Conservation (phyloP, 2,329 filamentous ascomycete genomes). For the Knoxdaviesia proteae region DNA sequence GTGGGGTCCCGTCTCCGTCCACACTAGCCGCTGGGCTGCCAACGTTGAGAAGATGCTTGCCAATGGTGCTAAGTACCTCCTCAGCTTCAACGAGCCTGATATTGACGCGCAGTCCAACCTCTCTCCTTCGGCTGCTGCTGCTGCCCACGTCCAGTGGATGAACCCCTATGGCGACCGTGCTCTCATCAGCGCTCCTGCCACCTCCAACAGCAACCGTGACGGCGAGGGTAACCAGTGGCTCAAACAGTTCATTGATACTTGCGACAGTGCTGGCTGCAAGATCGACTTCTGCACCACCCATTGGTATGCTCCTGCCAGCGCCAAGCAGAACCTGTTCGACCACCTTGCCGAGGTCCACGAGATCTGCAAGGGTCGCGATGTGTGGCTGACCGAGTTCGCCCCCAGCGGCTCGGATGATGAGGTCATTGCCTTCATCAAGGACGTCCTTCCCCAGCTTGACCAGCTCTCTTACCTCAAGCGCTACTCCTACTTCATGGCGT, state of each 20-base stretch:
- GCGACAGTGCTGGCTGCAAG: slow-evolving; percentile 24
- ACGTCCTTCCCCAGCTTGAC: slow-evolving; percentile 27
- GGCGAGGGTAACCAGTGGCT: slow-evolving; percentile 37
- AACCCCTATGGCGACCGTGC: slow-evolving; percentile 31
- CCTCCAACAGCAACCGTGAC: slow-evolving; percentile 33
- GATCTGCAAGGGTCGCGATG: slow-evolving; percentile 22
- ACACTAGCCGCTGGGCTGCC: slow-evolving; percentile 26
- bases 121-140: slow-evolving; percentile 27
- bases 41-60: slow-evolving; percentile 30
- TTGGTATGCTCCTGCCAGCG: slow-evolving; percentile 36
- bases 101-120: slow-evolving; percentile 37
- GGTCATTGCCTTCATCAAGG: slow-evolving; percentile 25
- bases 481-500: slow-evolving; percentile 34
- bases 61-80: slow-evolving; percentile 31
- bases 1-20: slow-evolving; percentile 27
- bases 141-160: slow-evolving; percentile 30
- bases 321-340: slow-evolving; percentile 27
- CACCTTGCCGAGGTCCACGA: slow-evolving; percentile 27
- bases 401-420: slow-evolving; percentile 22
- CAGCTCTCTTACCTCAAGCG: slow-evolving; percentile 27
- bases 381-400: slow-evolving; percentile 48
- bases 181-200: slow-evolving; percentile 35
- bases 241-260: slow-evolving; percentile 27
- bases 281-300: slow-evolving; percentile 42
- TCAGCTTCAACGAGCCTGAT: slow-evolving; percentile 58